Conservation (phyloP, 257 asterid species). For the Solanum virginianum region DNA sequence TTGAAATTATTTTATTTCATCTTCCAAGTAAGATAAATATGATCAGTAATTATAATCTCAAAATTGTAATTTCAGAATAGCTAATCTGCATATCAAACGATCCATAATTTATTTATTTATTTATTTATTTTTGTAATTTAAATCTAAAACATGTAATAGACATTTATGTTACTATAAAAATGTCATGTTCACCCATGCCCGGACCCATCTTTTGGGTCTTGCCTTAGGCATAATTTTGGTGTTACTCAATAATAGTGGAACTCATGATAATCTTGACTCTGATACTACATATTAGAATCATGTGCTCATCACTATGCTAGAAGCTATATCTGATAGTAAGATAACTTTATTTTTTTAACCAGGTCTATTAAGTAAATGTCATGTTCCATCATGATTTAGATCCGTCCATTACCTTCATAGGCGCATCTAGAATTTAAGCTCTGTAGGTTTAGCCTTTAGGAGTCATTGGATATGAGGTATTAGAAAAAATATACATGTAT, state of each 20-base stretch:
- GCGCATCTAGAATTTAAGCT: not conserved
- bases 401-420: accelerated
- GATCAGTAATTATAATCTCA: too few relatives aligned
- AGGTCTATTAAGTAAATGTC: not conserved
- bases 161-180: not conserved
- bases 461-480: not conserved
- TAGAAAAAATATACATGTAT: not conserved
- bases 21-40: too few relatives aligned
- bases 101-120: too few relatives aligned
- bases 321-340: not conserved
- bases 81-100: too few relatives aligned
- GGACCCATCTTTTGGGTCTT: not conserved
- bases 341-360: not conserved
- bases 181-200: not conserved
- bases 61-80: too few relatives aligned
- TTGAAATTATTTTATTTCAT: too few relatives aligned
- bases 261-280: not conserved
- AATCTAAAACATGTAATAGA: not conserved
- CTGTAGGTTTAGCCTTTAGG: not conserved
- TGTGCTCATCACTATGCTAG: not conserved
- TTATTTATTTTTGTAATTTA: not conserved
- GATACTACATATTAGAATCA: not conserved
- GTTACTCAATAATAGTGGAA: not conserved
- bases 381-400: not conserved
- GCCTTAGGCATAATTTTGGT: not conserved